Evolutionary conservation across 2,329 filamentous ascomycete genomes (phyloP), one percentile per base, ranked within the genome.

Genomic region (Cercospora zeae-maydis): DNA sequence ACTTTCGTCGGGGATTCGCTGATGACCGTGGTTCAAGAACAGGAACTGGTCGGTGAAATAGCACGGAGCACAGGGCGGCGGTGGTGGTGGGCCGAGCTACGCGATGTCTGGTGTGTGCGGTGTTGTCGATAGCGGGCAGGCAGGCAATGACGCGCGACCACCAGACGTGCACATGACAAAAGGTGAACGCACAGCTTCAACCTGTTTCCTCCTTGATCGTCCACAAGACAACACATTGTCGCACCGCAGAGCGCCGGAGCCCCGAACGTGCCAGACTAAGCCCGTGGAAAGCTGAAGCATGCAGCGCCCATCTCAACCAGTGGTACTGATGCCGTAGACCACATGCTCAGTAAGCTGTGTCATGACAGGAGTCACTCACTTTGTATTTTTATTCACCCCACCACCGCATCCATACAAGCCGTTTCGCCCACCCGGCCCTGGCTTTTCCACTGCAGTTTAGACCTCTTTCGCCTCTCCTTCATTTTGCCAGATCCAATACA

Each of bases 341-440:
- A 59, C 47, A 47, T 59, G 57, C 45, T 34, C 31, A 19, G 39
- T 42, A 57, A 57, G 54, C 57, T 51, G 36, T 59, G 30, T 21
- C 27, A 47, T 56, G 42, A 30, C 51, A 53, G 42, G 58, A 62
- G 60, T 62, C 60, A 58, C 54, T 62, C 60, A 62, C 60, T 45
- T 54, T 45, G 53, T 21, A 49, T 49, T 49, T 19, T 19, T 19
- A 30, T 49, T 49, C 42, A 49, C 42, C 42, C 42, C 21, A 27
- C 42, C 42, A n/a, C 42, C 13, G 42, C 21, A 21, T 49, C 21
- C 24, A 49, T 49, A 49, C n/a, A 49, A 34, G 8, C 24, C 42
- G 9, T 21, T 49, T 27, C 5, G 24, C 21, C 21, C 42, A 24
- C 42, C 42, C 6, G 1, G 42, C 21, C 14, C 21, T 49, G 42